These are phyloP conservation scores for Elongisporangium prolatum DNA, from an alignment of 352 stramenopile species.

Conservation along the genomic window DNA sequence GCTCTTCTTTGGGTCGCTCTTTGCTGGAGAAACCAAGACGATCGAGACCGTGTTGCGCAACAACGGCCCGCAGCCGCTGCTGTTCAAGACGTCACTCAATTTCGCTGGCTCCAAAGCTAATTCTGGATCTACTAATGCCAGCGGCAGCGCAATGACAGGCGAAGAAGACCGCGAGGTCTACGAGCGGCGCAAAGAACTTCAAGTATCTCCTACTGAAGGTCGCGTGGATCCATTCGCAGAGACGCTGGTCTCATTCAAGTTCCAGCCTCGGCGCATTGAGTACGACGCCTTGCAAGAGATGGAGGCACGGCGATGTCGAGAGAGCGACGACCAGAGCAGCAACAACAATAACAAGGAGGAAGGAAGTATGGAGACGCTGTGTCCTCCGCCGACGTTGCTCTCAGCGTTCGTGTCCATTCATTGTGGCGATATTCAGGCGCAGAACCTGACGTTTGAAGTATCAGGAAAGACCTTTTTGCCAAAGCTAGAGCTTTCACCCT, in stretches of 20 bases:
- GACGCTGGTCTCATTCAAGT: slow-evolving; percentile 37
- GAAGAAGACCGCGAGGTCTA: slow-evolving; percentile 69
- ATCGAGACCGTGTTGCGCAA: slow-evolving; percentile 73
- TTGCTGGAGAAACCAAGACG: slow-evolving; percentile 45
- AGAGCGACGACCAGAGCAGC: slow-evolving; percentile 10
- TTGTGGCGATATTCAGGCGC: slow-evolving; percentile 53
- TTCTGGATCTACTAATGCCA: background rate
- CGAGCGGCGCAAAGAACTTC: slow-evolving; percentile 65
- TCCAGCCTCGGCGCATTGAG: slow-evolving; percentile 38
- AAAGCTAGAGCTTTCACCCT: slow-evolving; percentile 37
- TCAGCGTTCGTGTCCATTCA: slow-evolving; percentile 72
- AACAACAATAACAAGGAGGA: slow-evolving; percentile 2
- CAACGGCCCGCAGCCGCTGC: slow-evolving; percentile 64
- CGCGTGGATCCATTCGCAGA: slow-evolving; percentile 60
- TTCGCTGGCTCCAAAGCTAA: slow-evolving; percentile 20
- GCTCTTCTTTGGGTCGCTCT: slow-evolving; percentile 71
- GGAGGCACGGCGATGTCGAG: slow-evolving; percentile 15
- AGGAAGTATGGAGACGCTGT: background rate
- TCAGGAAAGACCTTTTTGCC: slow-evolving; percentile 54
- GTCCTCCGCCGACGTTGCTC: slow-evolving; percentile 15
- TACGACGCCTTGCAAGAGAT: slow-evolving; percentile 19
- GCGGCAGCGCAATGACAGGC: background rate
- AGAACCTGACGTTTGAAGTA: slow-evolving; percentile 78
- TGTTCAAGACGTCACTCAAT: slow-evolving; percentile 53
- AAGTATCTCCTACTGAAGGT: slow-evolving; percentile 47